Evolutionary conservation across 768 basidiomycete species (phyloP), one percentile per base, ranked within the genome.

Genomic region (Lactarius sp.): DNA sequence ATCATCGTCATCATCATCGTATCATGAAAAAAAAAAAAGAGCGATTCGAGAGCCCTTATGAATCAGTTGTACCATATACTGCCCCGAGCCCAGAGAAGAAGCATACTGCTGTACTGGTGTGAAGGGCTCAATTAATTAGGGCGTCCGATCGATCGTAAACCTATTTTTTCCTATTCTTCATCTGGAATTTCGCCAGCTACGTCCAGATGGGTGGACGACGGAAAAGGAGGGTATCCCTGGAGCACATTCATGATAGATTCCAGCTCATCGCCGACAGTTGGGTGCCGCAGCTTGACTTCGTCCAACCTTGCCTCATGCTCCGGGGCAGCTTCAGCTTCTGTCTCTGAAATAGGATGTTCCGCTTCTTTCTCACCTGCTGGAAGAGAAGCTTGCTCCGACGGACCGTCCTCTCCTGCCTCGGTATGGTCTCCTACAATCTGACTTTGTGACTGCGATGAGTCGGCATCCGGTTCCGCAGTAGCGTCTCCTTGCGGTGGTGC

Each of bases 231-330:
- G 1, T 78, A 44, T 37, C 44, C 70, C 74, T 90, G 85, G 13
- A 90, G 82, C 68, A 88, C 77, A 68, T 80, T 83, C 64, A 90
- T 83, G 57, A 89, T 83, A 60, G 83, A 82, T 72, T 84, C 88
- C 36, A 86, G 76, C 36, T 86, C 83, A 59, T 76, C 72, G 16
- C 71, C 78, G 10, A 39, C 46, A 4, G 57, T 5, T 14, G 69
- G 52, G 27, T 50, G 52, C 39, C 60, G 67, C 22, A 54, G 66
- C 20, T 66, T 72, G 13, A 69, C 65, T 27, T 69, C 68, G 53
- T 70, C 69, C 56, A 67, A 53, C 31, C 65, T 68, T 51, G 67
- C 58, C 58, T 64, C 52, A 37, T 56, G 56, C 39, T 66, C 64
- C 60, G 60, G 54, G 39, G 46, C 51, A 60, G 42, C 61, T 41